These are phyloP conservation scores for Jaltomata sinuosa DNA, from an alignment of 257 asterid genomes.

Conservation along the genomic window DNA sequence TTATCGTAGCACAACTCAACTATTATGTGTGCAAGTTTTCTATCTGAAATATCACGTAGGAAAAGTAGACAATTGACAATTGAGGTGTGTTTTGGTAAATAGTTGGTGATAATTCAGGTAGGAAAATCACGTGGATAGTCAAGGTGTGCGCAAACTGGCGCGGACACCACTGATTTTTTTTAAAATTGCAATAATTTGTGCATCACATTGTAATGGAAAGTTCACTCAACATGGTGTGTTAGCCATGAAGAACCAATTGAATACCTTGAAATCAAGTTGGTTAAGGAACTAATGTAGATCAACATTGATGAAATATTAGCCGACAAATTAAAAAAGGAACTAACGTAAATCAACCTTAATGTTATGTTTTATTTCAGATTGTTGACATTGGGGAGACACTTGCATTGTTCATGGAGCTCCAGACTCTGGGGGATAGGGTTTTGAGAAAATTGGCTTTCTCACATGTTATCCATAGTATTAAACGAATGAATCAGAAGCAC, in stretches of 20 bases:
- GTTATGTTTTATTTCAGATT: conserved; percentile 21
- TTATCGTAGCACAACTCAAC: too few species aligned
- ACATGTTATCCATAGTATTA: conserved; percentile 61
- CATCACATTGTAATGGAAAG: neutral
- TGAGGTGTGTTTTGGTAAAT: too few species aligned
- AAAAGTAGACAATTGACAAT: too few species aligned
- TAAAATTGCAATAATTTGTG: neutral
- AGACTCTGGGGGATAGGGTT: conserved; percentile 62
- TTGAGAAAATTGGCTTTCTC: conserved; percentile 58
- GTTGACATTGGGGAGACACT: conserved; percentile 62
- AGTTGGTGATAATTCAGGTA: too few species aligned
- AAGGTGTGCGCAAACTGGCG: neutral
- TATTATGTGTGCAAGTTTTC: too few species aligned
- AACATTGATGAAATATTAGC: neutral
- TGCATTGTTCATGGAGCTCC: conserved; percentile 83
- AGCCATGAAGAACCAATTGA: neutral
- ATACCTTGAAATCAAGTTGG: neutral
- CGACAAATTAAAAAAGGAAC: neutral
- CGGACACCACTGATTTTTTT: neutral
- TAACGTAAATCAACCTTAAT: neutral
- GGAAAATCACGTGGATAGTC: neutral
- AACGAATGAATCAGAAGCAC: conserved; percentile 78
- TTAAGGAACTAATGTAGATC: neutral
- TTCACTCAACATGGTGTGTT: neutral
- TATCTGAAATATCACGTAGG: too few species aligned